Base-by-base conservation (phyloP, 768 basidiomycete species). In the Gloeopeniophorella convolvens region DNA sequence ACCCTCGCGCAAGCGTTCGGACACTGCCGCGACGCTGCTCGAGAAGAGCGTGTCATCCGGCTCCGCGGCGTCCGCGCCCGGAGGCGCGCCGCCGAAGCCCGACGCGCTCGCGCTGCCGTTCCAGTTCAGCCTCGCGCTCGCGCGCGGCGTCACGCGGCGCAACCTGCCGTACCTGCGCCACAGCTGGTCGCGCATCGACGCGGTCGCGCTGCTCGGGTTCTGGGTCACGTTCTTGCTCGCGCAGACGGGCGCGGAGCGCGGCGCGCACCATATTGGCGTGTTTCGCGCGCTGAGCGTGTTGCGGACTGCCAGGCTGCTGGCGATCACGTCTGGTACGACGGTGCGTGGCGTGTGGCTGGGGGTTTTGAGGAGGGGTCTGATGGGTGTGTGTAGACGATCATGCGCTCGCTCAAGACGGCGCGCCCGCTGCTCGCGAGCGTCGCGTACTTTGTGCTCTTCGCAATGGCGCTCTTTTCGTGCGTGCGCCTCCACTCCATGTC, bases 171-270 rank as follows among this genome's bases (percentile, higher is more conserved):
- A 91, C 64, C 73, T 98, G 1, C 77, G 95, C 8, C 92, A 97
- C 61, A 88, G 87, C 48, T 97, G 93, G 93, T 86, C 79, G 60
- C 72, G 92, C 43, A 85, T 96, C 47, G 95, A 98, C 64, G 80
- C 86, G 56, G 67, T 97, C 36, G 90, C 95, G 1, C 80, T 97
- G 37, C 57, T 85, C 11, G 76, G 80, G 55, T 97, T 93, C 65
- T 98, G 94, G 94, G 76, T 89, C 44, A 73, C 77, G 8, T 94
- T 97, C 62, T 66, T 63, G 0, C 72, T 98, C 48, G 81, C 90
- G 0, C 67, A 75, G n/a, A 57, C 71, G 0, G 87, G 88, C 0
- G 58, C 75, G 21, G 95, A 97, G 67, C 71, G 75, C 9, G 80
- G 82, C 2, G 56, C 63, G 15, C 65, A 79, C 45, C 93, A 95